Percentiles rank a stretch among this genome's conserved stretches.
These are phyloP conservation scores for Wakefieldia striispora DNA, from an alignment of 768 basidiomycete species.

Conservation along the genomic window DNA sequence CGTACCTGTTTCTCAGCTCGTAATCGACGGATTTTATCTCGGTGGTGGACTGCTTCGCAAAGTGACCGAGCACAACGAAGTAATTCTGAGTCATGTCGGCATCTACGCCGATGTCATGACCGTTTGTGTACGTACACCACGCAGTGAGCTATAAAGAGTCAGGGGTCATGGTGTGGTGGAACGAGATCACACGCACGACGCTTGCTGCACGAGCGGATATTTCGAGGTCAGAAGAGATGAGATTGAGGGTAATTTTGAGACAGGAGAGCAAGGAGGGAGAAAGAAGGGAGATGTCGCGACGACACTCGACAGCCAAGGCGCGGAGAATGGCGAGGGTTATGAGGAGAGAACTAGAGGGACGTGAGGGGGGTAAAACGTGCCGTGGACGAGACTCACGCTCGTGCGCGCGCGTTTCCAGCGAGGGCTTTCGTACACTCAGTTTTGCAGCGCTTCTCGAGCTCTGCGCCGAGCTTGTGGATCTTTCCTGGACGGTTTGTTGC, in stretches of 20 bases:
- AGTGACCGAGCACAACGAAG: slow-evolving; percentile 60
- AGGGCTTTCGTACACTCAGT: slow-evolving; percentile 61
- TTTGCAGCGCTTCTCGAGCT: slow-evolving; percentile 73
- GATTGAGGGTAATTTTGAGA: slow-evolving; percentile 54
- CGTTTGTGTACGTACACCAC: slow-evolving; percentile 91
- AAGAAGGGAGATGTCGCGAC: slow-evolving; percentile 74
- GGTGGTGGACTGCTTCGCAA: slow-evolving; percentile 58
- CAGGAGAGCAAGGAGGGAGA: slow-evolving; percentile 68
- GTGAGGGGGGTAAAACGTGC: not conserved
- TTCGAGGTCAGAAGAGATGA: slow-evolving; percentile 66
- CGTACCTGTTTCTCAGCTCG: slow-evolving; percentile 74
- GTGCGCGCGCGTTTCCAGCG: slow-evolving; percentile 70
- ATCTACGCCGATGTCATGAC: slow-evolving; percentile 78
- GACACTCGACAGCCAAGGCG: slow-evolving; percentile 82
- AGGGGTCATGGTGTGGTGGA: not conserved
- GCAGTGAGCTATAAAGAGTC: slow-evolving; percentile 67
- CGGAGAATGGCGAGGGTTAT: slow-evolving; percentile 82
- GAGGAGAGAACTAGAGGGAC: slow-evolving; percentile 57
- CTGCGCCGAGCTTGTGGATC: slow-evolving; percentile 69
- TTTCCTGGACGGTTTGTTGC: slow-evolving; percentile 82
- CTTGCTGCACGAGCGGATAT: slow-evolving; percentile 74
- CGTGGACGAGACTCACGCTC: slow-evolving; percentile 59
- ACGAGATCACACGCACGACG: slow-evolving; percentile 52
- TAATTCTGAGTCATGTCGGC: slow-evolving; percentile 67
- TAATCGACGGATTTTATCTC: slow-evolving; percentile 51